Percentiles rank a stretch among this genome's conserved stretches.
Conservation (phyloP, 164 flowering plant species). For the Aristolochia californica region DNA sequence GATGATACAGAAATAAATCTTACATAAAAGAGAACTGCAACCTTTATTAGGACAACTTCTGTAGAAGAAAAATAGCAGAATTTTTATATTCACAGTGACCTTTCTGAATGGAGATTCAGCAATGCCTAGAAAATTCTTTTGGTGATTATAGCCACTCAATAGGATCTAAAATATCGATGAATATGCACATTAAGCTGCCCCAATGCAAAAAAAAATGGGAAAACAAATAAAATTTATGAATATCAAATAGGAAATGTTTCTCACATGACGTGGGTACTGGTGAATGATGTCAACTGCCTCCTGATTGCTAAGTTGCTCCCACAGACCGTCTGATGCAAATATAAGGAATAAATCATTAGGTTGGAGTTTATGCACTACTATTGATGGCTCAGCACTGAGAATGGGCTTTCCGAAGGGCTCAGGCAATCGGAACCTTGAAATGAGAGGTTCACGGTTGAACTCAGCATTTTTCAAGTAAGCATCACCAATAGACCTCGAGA, state of each 20-base stretch:
- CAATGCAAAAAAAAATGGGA: too few species aligned
- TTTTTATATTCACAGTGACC: too few species aligned
- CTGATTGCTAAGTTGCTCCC: slow-evolving; percentile 94
- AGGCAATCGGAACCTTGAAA: slow-evolving; percentile 59
- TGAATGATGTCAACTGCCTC: slow-evolving; percentile 80
- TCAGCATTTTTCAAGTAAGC: slow-evolving; percentile 76
- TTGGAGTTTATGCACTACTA: slow-evolving; percentile 44
- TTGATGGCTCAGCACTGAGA: slow-evolving; percentile 69
- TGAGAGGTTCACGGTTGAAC: slow-evolving; percentile 67
- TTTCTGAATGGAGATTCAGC: too few species aligned
- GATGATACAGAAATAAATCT: too few species aligned
- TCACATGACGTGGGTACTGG: slow-evolving; percentile 56
- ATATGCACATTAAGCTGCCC: too few species aligned
- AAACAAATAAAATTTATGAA: too few species aligned
- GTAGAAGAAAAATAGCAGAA: too few species aligned
- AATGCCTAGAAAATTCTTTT: too few species aligned
- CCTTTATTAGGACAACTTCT: too few species aligned
- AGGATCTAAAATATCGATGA: too few species aligned
- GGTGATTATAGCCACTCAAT: too few species aligned
- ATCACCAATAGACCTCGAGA: slow-evolving; percentile 93
- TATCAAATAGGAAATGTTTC: slow-evolving; percentile 9
- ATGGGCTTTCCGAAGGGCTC: slow-evolving; percentile 60
- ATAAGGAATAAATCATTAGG: slow-evolving; percentile 71
- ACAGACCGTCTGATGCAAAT: slow-evolving; percentile 88
- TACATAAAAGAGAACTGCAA: too few species aligned